Base-by-base conservation (phyloP, 176 grass and related monocot species). In the Phyllostachys edulis region DNA sequence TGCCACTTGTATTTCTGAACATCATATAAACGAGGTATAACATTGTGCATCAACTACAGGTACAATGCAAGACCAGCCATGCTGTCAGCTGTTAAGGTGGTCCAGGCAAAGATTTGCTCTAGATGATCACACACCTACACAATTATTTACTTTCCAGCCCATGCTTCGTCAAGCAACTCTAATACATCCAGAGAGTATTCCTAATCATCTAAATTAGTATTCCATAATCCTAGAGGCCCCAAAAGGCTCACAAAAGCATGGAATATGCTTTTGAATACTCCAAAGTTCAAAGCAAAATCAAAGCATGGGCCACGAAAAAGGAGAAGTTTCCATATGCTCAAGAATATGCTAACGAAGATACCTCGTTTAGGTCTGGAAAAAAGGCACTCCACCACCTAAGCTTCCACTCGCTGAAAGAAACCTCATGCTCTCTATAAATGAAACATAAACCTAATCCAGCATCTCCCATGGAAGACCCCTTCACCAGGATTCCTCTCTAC, bases 321-420 rank as follows among this genome's bases (percentile, higher is more conserved):
- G 9, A 45, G 17, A 42, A 67, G 75, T 70, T 84, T 74, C 11
- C 75, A 56, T 79, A 86, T 90, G 85, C 89, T 62, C 34, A 69
- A 20, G 84, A 90, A 90, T 90, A 90, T 90, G 89, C 89, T 1
- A 75, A 44, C 80, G 75, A 79, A 90, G 89, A 90, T 90, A 24
- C 89, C 80, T 27, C 80, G 46, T 73, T 75, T 67, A 26, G 80
- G 80, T 62, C 54, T 16, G 73, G 3, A 15, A 13, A 82, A 83
- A 78, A 78, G 86, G 54, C 51, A 44, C 69, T 51, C 37, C 34
- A 78, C 84, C 84, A 90, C 75, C 80, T 69, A 83, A 75, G 84
- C 84, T 62, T 84, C 89, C 89, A 90, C 89, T 87, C 15, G 29
- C 42, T 10, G 61, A 78, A 68, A 67, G 50, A 80, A 80, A 56